These are phyloP conservation scores for Bombardia bombarda DNA, from an alignment of 495 filamentous ascomycete genomes.

Conservation along the genomic window DNA sequence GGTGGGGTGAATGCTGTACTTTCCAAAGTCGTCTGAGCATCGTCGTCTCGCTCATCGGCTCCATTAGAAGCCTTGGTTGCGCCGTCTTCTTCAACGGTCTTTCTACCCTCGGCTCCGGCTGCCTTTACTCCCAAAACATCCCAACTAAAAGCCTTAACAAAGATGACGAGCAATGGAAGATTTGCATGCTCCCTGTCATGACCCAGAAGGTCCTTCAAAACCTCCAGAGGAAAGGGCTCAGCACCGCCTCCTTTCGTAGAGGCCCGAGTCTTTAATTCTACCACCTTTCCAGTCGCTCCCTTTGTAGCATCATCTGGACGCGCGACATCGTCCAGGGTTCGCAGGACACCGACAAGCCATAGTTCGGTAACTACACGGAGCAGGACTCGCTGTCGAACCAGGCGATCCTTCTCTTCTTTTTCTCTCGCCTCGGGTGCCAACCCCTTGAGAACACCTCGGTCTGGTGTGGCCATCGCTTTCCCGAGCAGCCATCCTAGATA, in stretches of 20 bases:
- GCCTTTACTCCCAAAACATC: slow-evolving; percentile 79
- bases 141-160: slow-evolving; percentile 95
- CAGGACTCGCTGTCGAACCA: slow-evolving; percentile 77
- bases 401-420: slow-evolving; percentile 89
- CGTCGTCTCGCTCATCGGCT: slow-evolving; percentile 41
- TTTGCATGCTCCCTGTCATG: slow-evolving; percentile 90
- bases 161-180: slow-evolving; percentile 81
- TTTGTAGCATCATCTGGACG: slow-evolving; percentile 74
- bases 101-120: slow-evolving; percentile 63
- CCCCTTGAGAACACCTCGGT: slow-evolving; percentile 74
- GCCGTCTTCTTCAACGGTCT: slow-evolving; percentile 79
- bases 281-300: slow-evolving; percentile 43
- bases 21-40: slow-evolving; percentile 35
- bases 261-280: slow-evolving; percentile 44
- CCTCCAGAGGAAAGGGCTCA: slow-evolving; percentile 91
- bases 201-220: slow-evolving; percentile 89
- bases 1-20: slow-evolving; percentile 66
- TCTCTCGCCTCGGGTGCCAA: slow-evolving; percentile 76
- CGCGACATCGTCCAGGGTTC: slow-evolving; percentile 81
- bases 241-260: slow-evolving; percentile 48
- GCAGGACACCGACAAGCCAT: slow-evolving; percentile 85
- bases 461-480: slow-evolving; percentile 84
- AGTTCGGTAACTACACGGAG: slow-evolving; percentile 89
- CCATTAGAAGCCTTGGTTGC: slow-evolving; percentile 45
- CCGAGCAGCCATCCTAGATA: slow-evolving; percentile 91